Conservation (phyloP, 2,329 filamentous ascomycete genomes). For the Calonectria pseudoreteaudii region DNA sequence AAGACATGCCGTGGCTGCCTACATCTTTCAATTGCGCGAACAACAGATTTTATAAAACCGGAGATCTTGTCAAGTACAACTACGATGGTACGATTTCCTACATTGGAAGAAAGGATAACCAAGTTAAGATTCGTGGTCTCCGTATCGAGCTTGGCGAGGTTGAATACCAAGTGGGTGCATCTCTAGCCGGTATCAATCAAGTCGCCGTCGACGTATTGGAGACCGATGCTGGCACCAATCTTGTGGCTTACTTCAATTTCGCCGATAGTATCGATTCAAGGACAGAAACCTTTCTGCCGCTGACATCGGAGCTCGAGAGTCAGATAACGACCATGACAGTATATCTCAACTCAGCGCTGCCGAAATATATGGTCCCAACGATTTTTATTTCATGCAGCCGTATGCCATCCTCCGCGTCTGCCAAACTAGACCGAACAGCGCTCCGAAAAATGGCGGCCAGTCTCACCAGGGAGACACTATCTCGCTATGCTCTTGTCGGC, state of each 20-base stretch:
- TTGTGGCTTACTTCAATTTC: not conserved
- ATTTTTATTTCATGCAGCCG: not conserved
- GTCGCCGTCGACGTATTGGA: not conserved
- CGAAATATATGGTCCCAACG: not conserved
- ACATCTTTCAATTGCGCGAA: not conserved
- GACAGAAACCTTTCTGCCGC: not conserved
- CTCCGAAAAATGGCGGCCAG: not conserved
- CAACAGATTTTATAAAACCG: conserved; percentile 13
- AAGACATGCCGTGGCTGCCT: not conserved
- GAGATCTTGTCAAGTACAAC: conserved; percentile 15
- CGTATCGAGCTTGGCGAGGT: conserved; percentile 41
- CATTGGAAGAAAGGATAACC: conserved; percentile 39
- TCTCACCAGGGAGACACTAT: not conserved
- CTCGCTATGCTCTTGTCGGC: not conserved
- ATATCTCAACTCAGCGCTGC: not conserved
- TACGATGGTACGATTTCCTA: conserved; percentile 2
- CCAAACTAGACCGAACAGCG: not conserved
- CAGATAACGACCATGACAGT: not conserved
- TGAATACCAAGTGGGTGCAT: conserved; percentile 5
- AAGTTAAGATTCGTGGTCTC: conserved; percentile 47
- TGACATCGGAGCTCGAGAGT: not conserved
- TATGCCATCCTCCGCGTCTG: not conserved
- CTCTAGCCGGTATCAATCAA: not conserved
- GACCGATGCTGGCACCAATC: not conserved
- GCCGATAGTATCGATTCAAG: not conserved